Evolutionary conservation across 164 flowering plant genomes (phyloP).

Genomic region (Tetracentron sinense): DNA sequence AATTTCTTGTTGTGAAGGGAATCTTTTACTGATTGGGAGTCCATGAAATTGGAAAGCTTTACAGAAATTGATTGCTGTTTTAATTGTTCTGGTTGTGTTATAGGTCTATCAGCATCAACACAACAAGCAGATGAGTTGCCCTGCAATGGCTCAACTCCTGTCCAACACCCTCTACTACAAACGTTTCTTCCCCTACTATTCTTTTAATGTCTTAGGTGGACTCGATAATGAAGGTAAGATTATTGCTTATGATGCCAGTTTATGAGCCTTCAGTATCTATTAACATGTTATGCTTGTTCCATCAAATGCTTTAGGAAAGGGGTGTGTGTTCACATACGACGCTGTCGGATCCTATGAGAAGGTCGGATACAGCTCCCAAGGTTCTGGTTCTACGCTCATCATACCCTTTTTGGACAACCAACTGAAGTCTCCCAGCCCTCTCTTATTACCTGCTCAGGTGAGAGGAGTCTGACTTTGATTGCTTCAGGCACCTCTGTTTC

Average conservation of each 20-base stretch:
- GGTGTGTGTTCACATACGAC: slow-evolving; percentile 97
- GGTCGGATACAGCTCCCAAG: slow-evolving; percentile 94
- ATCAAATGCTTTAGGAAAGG: slow-evolving; percentile 59
- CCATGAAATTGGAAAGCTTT: not conserved
- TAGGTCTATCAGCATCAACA: slow-evolving; percentile 95
- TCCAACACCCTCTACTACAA: slow-evolving; percentile 97
- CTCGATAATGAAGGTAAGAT: slow-evolving; percentile 76
- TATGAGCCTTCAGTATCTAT: not conserved
- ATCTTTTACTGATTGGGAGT: too few relatives aligned
- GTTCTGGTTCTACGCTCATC: slow-evolving; percentile 91
- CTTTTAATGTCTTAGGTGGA: slow-evolving; percentile 95
- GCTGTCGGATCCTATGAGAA: slow-evolving; percentile 98
- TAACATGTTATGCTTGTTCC: not conserved
- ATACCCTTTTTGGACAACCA: slow-evolving; percentile 95
- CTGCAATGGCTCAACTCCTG: slow-evolving; percentile 95
- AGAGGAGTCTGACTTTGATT: slow-evolving; percentile 1
- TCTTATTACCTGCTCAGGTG: slow-evolving; percentile 80
- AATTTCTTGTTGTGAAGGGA: too few relatives aligned
- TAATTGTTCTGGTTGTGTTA: slow-evolving; percentile 1
- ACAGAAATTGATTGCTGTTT: not conserved
- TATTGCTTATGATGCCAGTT: not conserved
- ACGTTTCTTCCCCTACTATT: slow-evolving; percentile 93
- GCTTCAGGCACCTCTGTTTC: not conserved
- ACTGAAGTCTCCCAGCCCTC: slow-evolving; percentile 95
- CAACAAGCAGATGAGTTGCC: slow-evolving; percentile 98